phyloP scores from a whole-genome alignment of 495 filamentous ascomycete genomes.

The Neurospora cerealis region DNA sequence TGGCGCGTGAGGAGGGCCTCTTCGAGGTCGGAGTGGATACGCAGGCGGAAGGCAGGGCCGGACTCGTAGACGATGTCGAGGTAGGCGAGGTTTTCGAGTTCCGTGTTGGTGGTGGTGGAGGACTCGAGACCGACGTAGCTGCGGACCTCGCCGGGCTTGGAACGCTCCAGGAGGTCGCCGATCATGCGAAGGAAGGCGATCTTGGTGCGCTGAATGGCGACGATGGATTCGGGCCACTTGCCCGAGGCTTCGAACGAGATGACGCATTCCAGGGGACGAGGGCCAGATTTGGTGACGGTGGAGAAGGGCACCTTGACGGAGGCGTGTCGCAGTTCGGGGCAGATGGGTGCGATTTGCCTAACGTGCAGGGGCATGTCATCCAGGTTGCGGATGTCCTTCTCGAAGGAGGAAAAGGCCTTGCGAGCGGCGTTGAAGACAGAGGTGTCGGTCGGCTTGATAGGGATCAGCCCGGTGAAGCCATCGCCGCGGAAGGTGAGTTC shows the following conservation, averaged over 20 bases:
- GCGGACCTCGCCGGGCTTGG: conserved; percentile 37
- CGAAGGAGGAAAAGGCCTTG: conserved; percentile 56
- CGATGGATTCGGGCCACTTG: conserved; percentile 86
- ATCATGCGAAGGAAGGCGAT: conserved; percentile 83
- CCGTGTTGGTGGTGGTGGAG: conserved; percentile 42
- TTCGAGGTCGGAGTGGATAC: conserved; percentile 77
- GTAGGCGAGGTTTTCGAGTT: conserved; percentile 67
- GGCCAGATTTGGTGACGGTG: conserved; percentile 24
- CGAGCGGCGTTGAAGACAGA: conserved; percentile 41
- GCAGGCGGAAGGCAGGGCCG: conserved; percentile 56
- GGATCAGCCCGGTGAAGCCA: conserved; percentile 47
- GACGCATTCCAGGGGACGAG: conserved; percentile 48
- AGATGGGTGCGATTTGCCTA: conserved; percentile 62
- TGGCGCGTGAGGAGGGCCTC: conserved; percentile 66
- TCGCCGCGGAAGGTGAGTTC: conserved; percentile 52
- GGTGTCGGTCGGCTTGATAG: conserved; percentile 31
- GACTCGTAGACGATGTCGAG: conserved; percentile 67
- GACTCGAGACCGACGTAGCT: conserved; percentile 76
- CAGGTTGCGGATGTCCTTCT: conserved; percentile 61
- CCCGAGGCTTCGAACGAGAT: conserved; percentile 90
- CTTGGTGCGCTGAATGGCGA: conserved; percentile 87
- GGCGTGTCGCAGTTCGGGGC: conserved; percentile 62
- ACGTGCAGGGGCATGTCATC: conserved; percentile 74
- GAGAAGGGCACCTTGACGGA: conserved; percentile 45
- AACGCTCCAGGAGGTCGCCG: conserved; percentile 52